Base-by-base conservation (phyloP, 2,329 filamentous ascomycete genomes). In the Geoglossum cookeanum region DNA sequence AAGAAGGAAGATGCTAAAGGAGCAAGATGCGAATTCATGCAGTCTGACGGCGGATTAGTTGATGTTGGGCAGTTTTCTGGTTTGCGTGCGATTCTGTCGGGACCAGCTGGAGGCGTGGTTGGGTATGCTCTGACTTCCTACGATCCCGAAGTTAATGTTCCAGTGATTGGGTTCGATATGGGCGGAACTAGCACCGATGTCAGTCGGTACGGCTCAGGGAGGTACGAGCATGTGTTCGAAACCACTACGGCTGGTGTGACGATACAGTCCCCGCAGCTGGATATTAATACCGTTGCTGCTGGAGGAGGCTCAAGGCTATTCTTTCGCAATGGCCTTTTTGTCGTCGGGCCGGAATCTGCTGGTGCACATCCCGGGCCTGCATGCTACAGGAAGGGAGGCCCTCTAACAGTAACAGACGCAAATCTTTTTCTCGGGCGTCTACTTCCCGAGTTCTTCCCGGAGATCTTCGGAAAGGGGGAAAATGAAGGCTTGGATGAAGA, bases 91-190 rank as follows among this genome's bases (percentile, higher is more conserved):
- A 94, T 96, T 59, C 68, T 96, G 1, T 94, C 87, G 0, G 90
- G 90, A 0, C 90, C 90, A 1, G 90, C 90, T n/a, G 90, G 89
- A 35, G 90, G 90, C 45, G 90, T 95, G 0, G 89, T 95, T 0
- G 90, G 90, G 3, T 95, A 95, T 68, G 89, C 90, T 17, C 80
- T 91, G 22, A 96, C 91, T 0, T 92, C 85, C 0, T 96, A 92
- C 67, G 90, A 96, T 62, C 78, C 84, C 0, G 75, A 84, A 55
- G 92, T 87, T 3, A 86, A 82, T 65, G 87, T 80, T 0, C 88
- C 89, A 0, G 85, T 96, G 3, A 95, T 96, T 64, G 90, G 90
- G 0, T 96, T 96, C 65, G 90, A 96, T 63, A 96, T 96, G 90
- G 88, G 88, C 42, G 90, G 90, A 9, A 96, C 90, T 0, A 90